phyloP scores from a whole-genome alignment of 371 early-diverging fungal genomes.

The Saksenaea vasiformis region DNA sequence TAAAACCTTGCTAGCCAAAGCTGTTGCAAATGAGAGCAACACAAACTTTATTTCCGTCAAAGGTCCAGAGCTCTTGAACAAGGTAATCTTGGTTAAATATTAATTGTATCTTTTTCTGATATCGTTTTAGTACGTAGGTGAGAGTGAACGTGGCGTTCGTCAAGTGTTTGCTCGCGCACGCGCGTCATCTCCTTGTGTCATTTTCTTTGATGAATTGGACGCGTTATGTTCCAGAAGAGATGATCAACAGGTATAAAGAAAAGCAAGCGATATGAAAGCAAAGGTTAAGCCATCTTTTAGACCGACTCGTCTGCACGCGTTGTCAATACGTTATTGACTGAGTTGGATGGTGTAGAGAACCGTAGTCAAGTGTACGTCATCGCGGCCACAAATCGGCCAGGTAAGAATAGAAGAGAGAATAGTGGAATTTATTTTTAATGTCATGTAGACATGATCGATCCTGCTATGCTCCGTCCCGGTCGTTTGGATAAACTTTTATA shows the following conservation, averaged over 20 bases:
- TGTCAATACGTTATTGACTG: constrained; percentile 98
- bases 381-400: constrained; percentile 99
- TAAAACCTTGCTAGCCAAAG: constrained; percentile 99
- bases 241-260: constrained; percentile 72
- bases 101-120: not conserved
- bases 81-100: constrained; percentile 49
- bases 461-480: constrained; percentile 99
- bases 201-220: constrained; percentile 99
- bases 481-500: constrained; percentile 97
- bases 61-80: constrained; percentile 99
- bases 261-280: not conserved
- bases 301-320: constrained; percentile 92
- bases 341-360: constrained; percentile 96
- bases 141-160: constrained; percentile 97
- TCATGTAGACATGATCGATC: constrained; percentile 90
- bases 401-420: constrained; percentile 11
- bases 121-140: constrained; percentile 92
- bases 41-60: constrained; percentile 99
- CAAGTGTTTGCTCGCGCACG: constrained; percentile 98
- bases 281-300: constrained; percentile 29
- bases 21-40: constrained; percentile 96
- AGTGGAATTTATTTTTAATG: not conserved
- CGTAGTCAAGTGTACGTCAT: constrained; percentile 94
- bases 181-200: constrained; percentile 94
- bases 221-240: constrained; percentile 85